These are phyloP conservation scores for Chalciporus chontae DNA, from an alignment of 768 basidiomycete species.

Conservation along the genomic window DNA sequence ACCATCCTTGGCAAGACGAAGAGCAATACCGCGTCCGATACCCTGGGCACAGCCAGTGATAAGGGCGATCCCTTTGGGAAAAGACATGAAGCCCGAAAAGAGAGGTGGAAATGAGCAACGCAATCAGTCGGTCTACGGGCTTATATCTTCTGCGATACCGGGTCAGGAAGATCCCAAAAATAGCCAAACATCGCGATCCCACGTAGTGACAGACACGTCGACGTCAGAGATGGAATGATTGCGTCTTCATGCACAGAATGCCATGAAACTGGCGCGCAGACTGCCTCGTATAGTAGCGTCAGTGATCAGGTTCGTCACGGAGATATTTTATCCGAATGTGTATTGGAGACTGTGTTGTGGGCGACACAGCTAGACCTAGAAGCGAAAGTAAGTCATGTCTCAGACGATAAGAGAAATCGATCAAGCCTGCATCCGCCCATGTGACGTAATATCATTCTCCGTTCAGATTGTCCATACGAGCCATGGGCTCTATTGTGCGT, in stretches of 20 bases:
- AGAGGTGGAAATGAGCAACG: neutral
- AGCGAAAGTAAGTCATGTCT: too few relatives aligned
- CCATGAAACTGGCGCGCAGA: too few relatives aligned
- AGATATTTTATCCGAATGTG: too few relatives aligned
- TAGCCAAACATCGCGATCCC: neutral
- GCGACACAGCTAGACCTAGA: too few relatives aligned
- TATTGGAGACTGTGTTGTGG: too few relatives aligned
- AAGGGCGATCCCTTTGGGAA: constrained; percentile 30
- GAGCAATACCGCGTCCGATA: constrained; percentile 29
- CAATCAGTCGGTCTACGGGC: neutral
- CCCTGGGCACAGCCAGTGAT: constrained; percentile 34
- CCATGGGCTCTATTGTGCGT: too few relatives aligned
- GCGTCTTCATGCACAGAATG: neutral
- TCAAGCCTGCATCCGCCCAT: too few relatives aligned
- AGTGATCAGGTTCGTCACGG: too few relatives aligned
- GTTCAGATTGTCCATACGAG: too few relatives aligned
- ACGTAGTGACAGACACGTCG: neutral
- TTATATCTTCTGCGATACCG: neutral
- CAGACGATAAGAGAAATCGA: too few relatives aligned
- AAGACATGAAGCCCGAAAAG: constrained; percentile 12
- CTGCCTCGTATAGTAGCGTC: too few relatives aligned
- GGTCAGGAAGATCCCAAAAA: neutral
- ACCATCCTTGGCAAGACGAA: constrained; percentile 33
- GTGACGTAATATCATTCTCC: too few relatives aligned
- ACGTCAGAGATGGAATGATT: neutral